Evolutionary conservation across 202 grass and related monocot species (phyloP).

Genomic region (Dendrocalamus latiflorus): DNA sequence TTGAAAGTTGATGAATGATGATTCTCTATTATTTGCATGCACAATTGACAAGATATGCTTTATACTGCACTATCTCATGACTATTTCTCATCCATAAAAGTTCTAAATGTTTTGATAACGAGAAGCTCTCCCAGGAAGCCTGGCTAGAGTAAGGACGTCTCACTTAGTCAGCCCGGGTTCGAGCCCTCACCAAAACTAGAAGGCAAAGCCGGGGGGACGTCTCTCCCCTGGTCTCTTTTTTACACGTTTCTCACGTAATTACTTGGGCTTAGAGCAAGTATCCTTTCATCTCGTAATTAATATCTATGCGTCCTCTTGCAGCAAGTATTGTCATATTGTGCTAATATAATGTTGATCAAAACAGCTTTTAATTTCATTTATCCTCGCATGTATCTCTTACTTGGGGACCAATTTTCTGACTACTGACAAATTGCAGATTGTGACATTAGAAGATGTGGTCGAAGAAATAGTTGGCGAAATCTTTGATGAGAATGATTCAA

Average conservation of each 20-base stretch:
- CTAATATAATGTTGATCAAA: not conserved
- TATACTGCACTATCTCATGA: not conserved
- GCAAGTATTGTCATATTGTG: not conserved
- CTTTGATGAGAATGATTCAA: conserved; percentile 98
- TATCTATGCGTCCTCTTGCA: not conserved
- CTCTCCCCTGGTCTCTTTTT: too few species aligned
- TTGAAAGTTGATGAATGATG: not conserved
- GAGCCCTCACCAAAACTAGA: too few species aligned
- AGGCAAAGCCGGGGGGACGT: too few species aligned
- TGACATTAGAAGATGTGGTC: conserved; percentile 96
- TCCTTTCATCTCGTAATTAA: not conserved
- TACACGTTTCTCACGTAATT: too few species aligned
- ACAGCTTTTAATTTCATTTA: too few species aligned
- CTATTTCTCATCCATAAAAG: not conserved
- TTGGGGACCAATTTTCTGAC: conserved; percentile 6
- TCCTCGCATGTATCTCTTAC: not conserved
- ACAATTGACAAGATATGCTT: not conserved
- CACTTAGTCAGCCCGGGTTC: too few species aligned
- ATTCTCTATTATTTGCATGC: not conserved
- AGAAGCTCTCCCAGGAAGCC: too few species aligned
- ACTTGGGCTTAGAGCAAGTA: not conserved
- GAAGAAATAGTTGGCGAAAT: conserved; percentile 99
- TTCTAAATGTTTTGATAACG: not conserved
- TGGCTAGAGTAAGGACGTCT: too few species aligned
- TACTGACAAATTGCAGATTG: conserved; percentile 63